Base-by-base conservation (phyloP, 345 rosid genomes). In the Populus davidiana region DNA sequence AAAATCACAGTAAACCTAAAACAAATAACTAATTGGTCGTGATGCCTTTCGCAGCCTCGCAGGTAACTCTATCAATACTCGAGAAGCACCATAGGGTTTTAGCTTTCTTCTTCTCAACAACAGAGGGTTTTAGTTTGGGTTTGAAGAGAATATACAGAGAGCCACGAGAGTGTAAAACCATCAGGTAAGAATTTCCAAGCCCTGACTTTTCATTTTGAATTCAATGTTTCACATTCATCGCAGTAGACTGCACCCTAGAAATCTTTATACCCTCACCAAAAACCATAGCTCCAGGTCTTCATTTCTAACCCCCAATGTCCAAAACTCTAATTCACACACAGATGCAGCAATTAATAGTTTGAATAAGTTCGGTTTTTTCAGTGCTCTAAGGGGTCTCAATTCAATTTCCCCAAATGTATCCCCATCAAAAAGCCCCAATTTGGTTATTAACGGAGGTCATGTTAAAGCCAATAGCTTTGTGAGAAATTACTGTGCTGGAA, bases 401-500 rank as follows among this genome's bases (percentile, higher is more conserved):
- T 79, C 70, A 21, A 69, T 75, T 74, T 17, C 44, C 73, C 27
- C 83, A 20, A 63, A 75, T 75, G 14, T 27, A 54, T 59, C 71
- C 78, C 70, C 67, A 10, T 62, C 76, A 7, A 78, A 79, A 82
- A 71, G 62, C 64, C 77, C 84, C 61, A 69, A 41, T 71, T 75
- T 76, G 21, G 33, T 38, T 8, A 6, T 27, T 29, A 18, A 36
- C 44, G 21, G 8, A 1, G 20, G 52, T 75, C 39, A 1, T 35
- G 52, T 36, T 70, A 70, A 27, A 68, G 41, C 36, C 62, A 31
- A 23, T 67, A 20, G 12, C 65, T 78, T 72, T 49, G 5, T 68
- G 29, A 91, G 96, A 76, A 85, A 78, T 66, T 92, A 89, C 74
- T 86, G 92, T 79, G 83, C 90, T 54, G 90, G 67, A 52, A 76